Evolutionary conservation across 2,329 filamentous ascomycete species (phyloP).

Genomic region (Aspergillus bombycis): DNA sequence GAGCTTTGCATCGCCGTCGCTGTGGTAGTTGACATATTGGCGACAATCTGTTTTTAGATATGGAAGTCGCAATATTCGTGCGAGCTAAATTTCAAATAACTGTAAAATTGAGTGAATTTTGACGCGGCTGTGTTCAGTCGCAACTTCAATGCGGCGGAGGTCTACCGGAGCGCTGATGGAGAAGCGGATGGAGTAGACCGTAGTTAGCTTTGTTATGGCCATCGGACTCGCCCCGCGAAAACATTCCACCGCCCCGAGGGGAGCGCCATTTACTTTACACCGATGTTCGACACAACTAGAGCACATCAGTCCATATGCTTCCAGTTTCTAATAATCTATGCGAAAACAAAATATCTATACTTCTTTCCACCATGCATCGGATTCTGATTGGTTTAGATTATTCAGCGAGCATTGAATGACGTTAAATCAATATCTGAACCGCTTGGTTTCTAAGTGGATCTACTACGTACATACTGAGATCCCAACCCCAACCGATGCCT

Average conservation of each 20-base stretch:
- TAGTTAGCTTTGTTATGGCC: conserved; percentile 6
- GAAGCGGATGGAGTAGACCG: conserved; percentile 1
- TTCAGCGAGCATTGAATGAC: neutral
- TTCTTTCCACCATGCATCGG: neutral
- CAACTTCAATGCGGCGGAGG: conserved; percentile 7
- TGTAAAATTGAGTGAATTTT: neutral
- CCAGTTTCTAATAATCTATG: neutral
- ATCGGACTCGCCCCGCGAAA: conserved; percentile 25
- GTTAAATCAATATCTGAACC: neutral
- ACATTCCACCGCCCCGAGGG: conserved; percentile 31
- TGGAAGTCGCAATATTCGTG: neutral
- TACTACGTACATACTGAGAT: neutral
- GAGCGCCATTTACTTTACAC: neutral
- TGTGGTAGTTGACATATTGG: conserved; percentile 81
- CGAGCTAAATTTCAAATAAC: neutral
- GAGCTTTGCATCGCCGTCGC: conserved; percentile 74
- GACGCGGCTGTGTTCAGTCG: neutral
- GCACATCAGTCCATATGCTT: neutral
- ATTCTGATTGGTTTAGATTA: neutral
- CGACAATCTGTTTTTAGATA: neutral
- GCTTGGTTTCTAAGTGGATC: neutral
- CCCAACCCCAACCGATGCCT: neutral
- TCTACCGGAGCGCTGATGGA: conserved; percentile 4
- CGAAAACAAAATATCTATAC: neutral
- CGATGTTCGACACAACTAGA: neutral